These are phyloP conservation scores for Sclerotinia minor DNA, from an alignment of 2,329 filamentous ascomycete species.

Conservation along the genomic window DNA sequence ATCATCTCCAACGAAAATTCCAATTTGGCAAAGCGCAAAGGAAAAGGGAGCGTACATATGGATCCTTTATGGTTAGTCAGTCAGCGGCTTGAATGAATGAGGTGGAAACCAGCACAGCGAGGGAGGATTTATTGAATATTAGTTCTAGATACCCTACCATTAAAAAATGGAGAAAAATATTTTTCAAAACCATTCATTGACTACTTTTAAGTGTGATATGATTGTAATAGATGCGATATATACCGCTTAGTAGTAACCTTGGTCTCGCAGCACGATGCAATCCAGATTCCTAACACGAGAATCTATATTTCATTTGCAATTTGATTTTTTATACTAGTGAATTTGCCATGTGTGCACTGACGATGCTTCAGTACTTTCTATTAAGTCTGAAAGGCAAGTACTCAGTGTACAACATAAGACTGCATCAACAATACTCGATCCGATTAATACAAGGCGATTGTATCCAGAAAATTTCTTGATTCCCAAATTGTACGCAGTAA, in stretches of 20 bases:
- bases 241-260: background rate
- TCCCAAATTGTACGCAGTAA: background rate
- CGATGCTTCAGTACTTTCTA: background rate
- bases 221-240: background rate
- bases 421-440: background rate
- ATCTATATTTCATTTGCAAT: background rate
- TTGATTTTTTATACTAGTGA: background rate
- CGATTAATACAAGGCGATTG: background rate
- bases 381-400: background rate
- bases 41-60: background rate
- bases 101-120: background rate
- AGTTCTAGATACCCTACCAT: slow-evolving; percentile 14
- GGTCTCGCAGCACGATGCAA: background rate
- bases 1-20: slow-evolving; percentile 11
- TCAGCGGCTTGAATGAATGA: slow-evolving; percentile 1
- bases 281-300: background rate
- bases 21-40: slow-evolving; percentile 10
- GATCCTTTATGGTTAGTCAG: background rate
- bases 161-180: background rate
- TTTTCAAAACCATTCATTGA: background rate
- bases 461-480: background rate
- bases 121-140: slow-evolving; percentile 10
- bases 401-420: background rate
- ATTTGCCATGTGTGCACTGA: background rate
- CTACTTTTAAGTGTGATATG: background rate